Evolutionary conservation across 768 basidiomycete genomes (phyloP), one percentile per base, ranked within the genome.

Genomic region (Pulveroboletus frians): DNA sequence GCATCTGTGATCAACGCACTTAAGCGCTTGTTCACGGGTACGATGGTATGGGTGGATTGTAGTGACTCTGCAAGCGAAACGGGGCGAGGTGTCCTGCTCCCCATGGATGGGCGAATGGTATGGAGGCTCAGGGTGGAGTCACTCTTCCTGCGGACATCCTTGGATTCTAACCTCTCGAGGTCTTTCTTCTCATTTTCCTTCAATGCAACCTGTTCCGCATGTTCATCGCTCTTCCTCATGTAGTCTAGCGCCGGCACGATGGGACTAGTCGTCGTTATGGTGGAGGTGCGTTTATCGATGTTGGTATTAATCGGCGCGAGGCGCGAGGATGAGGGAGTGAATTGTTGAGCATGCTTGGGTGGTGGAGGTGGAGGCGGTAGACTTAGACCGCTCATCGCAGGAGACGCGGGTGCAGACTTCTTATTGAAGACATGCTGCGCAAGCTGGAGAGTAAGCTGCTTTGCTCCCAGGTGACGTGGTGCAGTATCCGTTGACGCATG

Each of bases 71-170:
- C 85, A 68, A 84, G 78, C 9, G 88, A 90, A 29, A 87, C 84
- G 4, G 88, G 88, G 14, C 88, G 76, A 32, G 84, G 81, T 3
- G 83, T 71, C 23, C 76, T 76, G 30, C 62, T 65, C 34, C 73
- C 74, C 11, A 78, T 72, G 14, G 66, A 62, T 31, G 82, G 78
- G 27, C 85, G 78, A 48, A 87, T 78, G 17, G 87, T 89, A 53
- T 78, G 78, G 61, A 84, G 81, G 59, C 85, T 84, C 61, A 84
- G 79, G n/a, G 86, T 88, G 6, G 88, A 83, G 66, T 91, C 88
- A 57, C 87, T 88, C 69, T 85, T 87, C 59, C 88, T 72, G 84
- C 87, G 85, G 29, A 75, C 73, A 54, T 90, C 88, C 70, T 84
- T 89, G 59, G 64, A 64, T 39, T 78, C 75, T 37, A 51, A 58